Evolutionary conservation across 2,329 filamentous ascomycete genomes (phyloP).

Genomic region (Huntiella abstrusa): DNA sequence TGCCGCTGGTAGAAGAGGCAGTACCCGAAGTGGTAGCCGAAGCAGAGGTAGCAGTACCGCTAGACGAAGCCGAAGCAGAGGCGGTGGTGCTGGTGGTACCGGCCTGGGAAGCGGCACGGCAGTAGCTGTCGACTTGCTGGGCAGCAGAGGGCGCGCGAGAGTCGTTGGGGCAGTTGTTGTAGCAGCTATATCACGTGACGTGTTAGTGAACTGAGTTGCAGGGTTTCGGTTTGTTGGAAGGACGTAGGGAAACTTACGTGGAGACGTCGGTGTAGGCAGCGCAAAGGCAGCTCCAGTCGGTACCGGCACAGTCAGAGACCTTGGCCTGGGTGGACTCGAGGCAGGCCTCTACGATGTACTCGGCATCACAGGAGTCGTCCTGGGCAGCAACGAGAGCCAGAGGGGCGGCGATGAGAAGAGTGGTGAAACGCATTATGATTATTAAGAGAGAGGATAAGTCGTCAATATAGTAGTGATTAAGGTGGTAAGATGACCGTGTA

Average conservation of each 20-base stretch:
- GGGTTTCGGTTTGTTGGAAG: background rate
- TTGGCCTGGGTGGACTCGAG: conserved; percentile 23
- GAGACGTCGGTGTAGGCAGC: conserved; percentile 24
- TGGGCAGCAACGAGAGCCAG: conserved; percentile 16
- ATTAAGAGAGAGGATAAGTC: background rate
- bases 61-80: background rate
- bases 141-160: conserved; percentile 18
- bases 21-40: conserved; percentile 13
- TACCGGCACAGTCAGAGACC: conserved; percentile 20
- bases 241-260: conserved; percentile 21
- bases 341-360: conserved; percentile 29
- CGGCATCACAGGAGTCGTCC: conserved; percentile 21
- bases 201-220: background rate
- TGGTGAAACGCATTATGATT: conserved; percentile 26
- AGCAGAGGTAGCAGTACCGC: conserved; percentile 12
- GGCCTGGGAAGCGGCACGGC: conserved; percentile 27
- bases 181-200: conserved; percentile 24
- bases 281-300: conserved; percentile 30
- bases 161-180: conserved; percentile 38
- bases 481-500: background rate
- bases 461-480: background rate
- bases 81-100: conserved; percentile 18
- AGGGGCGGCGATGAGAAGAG: conserved; percentile 22
- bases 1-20: conserved; percentile 12
- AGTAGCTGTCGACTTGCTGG: conserved; percentile 25